Evolutionary conservation across 2,329 filamentous ascomycete species (phyloP).

Genomic region (Diplodia intermedia): DNA sequence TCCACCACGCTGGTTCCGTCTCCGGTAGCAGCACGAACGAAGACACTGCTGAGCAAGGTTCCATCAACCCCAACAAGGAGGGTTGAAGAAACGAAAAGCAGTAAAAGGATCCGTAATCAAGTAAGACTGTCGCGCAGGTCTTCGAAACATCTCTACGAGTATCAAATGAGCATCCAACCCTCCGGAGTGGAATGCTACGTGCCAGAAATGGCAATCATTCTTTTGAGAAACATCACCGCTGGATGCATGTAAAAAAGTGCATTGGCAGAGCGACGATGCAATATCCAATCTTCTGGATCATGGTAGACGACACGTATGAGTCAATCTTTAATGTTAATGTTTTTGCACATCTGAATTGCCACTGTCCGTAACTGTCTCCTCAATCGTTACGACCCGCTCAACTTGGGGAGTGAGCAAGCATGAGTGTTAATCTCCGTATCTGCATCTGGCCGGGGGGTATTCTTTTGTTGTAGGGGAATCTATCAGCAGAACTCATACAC

Average conservation of each 20-base stretch:
- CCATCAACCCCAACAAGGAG: constrained; percentile 13
- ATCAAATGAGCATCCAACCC: neutral
- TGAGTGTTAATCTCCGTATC: neutral
- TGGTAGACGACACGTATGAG: neutral
- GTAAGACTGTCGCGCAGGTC: neutral
- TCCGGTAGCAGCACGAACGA: constrained; percentile 6
- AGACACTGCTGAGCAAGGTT: neutral
- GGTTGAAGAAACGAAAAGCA: neutral
- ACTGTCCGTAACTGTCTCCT: neutral
- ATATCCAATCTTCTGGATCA: neutral
- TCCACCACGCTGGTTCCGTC: constrained; percentile 18
- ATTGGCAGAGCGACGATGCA: no score
- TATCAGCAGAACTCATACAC: neutral
- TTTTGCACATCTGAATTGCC: neutral
- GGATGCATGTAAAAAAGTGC: neutral
- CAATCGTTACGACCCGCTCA: no score
- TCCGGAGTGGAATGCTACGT: no score
- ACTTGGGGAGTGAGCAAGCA: neutral
- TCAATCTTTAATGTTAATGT: constrained; percentile 15
- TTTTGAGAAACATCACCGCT: neutral
- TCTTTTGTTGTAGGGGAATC: neutral
- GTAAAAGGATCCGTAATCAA: neutral
- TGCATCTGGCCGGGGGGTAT: neutral
- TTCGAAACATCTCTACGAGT: neutral
- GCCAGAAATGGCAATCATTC: neutral